phyloP scores from a whole-genome alignment of 169 alveolate genomes.

The Cytauxzoon felis region DNA sequence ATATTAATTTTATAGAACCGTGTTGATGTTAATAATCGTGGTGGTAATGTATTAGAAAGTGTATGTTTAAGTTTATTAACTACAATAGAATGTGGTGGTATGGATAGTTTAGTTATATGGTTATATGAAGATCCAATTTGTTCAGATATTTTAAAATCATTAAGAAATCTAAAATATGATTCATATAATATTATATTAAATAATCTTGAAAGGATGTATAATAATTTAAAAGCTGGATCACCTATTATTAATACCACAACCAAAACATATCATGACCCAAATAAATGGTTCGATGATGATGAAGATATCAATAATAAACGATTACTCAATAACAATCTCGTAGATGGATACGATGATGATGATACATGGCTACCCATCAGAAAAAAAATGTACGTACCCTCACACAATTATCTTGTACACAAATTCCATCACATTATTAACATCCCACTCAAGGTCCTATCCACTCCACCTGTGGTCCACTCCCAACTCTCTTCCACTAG shows the following conservation, averaged over 20 bases:
- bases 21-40: slow-evolving; percentile 15
- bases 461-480: no score
- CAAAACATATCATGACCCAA: slow-evolving; percentile 12
- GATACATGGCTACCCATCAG: background rate
- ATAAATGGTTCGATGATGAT: slow-evolving; percentile 65
- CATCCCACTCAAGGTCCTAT: no score
- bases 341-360: slow-evolving; percentile 50
- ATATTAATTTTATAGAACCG: no score
- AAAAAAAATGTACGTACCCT: no score
- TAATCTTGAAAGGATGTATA: slow-evolving; percentile 31
- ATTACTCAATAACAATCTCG: background rate
- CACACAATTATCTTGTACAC: no score
- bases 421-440: no score
- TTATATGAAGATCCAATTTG: slow-evolving; percentile 55
- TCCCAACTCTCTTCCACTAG: no score
- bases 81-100: slow-evolving; percentile 40
- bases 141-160: background rate
- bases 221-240: slow-evolving; percentile 17
- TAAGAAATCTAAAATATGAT: slow-evolving; percentile 15
- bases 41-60: slow-evolving; percentile 55
- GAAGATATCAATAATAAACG: slow-evolving; percentile 26
- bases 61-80: slow-evolving; percentile 49
- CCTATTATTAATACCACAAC: slow-evolving; percentile 3
- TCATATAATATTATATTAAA: slow-evolving; percentile 17
- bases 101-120: slow-evolving; percentile 46